A percentile compares a stretch with the other conserved stretches of the same genome.
Conservation (phyloP, 371 early-diverging fungal species). For the Saksenaea vasiformis region DNA sequence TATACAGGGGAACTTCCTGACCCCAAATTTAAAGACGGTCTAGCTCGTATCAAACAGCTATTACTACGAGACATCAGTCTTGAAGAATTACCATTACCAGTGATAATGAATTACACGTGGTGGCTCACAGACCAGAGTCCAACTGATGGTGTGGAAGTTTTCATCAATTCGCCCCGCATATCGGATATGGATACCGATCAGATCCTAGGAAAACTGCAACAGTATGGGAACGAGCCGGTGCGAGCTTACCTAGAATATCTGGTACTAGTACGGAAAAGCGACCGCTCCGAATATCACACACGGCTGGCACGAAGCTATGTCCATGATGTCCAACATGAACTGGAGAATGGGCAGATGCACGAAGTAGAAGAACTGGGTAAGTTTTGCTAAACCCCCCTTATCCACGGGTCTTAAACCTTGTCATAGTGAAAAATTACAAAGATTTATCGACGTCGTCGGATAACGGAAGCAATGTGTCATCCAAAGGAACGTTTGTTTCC, state of each 20-base stretch:
- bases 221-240: slow-evolving; percentile 41
- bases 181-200: slow-evolving; percentile 55
- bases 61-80: slow-evolving; percentile 30
- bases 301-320: slow-evolving; percentile 56
- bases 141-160: slow-evolving; percentile 50
- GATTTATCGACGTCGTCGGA: slow-evolving; percentile 2
- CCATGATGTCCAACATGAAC: slow-evolving; percentile 39
- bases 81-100: slow-evolving; percentile 34
- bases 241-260: slow-evolving; percentile 62
- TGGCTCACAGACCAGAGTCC: slow-evolving; percentile 60
- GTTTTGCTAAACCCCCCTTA: slow-evolving; percentile 5
- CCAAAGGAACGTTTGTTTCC: slow-evolving; percentile 31
- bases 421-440: slow-evolving; percentile 28
- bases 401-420: not conserved
- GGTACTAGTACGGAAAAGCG: slow-evolving; percentile 50
- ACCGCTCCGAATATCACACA: slow-evolving; percentile 51
- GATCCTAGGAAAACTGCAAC: slow-evolving; percentile 47
- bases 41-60: slow-evolving; percentile 48
- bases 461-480: not conserved
- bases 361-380: slow-evolving; percentile 30
- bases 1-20: slow-evolving; percentile 54
- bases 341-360: slow-evolving; percentile 18
- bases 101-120: slow-evolving; percentile 61
- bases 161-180: slow-evolving; percentile 50
- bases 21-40: slow-evolving; percentile 53